These are phyloP conservation scores for Scheffersomyces titani DNA, from an alignment of 1,139 yeast species.

Conservation along the genomic window DNA sequence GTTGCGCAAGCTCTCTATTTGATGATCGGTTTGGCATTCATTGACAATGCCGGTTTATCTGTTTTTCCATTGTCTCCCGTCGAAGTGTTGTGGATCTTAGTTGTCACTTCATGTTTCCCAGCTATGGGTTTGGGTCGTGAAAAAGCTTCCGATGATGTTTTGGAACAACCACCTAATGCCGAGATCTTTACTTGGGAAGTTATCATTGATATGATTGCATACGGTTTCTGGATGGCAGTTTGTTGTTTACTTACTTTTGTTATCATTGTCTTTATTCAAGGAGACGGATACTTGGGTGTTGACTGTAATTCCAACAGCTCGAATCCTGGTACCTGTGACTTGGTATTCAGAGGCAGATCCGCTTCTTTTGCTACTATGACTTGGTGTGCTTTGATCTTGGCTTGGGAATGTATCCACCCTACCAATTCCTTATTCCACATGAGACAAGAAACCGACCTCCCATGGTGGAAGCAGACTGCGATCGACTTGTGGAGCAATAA, in stretches of 20 bases:
- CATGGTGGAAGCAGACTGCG: constrained; percentile 57
- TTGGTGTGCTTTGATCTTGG: constrained; percentile 84
- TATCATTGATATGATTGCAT: constrained; percentile 69
- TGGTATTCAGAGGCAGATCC: constrained; percentile 79
- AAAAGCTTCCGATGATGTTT: constrained; percentile 63
- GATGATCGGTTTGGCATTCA: constrained; percentile 71
- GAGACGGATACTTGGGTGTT: constrained; percentile 66
- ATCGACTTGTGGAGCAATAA: constrained; percentile 74
- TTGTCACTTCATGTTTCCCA: constrained; percentile 78
- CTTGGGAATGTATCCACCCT: constrained; percentile 89
- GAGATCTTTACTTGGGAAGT: constrained; percentile 72
- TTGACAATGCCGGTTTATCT: constrained; percentile 57
- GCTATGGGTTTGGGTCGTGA: constrained; percentile 88
- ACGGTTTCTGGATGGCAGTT: constrained; percentile 74
- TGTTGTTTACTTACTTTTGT: constrained; percentile 72
- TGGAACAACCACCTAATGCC: constrained; percentile 65
- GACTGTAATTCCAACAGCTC: constrained; percentile 53
- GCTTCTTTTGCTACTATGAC: constrained; percentile 85
- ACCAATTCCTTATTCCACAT: constrained; percentile 72
- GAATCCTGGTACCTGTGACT: constrained; percentile 41
- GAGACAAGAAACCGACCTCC: constrained; percentile 67
- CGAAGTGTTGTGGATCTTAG: constrained; percentile 78
- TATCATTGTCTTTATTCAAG: constrained; percentile 64
- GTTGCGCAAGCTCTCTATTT: constrained; percentile 76
- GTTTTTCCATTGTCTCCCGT: constrained; percentile 81